Conservation (phyloP, 768 basidiomycete species). For the Mycena amicta region DNA sequence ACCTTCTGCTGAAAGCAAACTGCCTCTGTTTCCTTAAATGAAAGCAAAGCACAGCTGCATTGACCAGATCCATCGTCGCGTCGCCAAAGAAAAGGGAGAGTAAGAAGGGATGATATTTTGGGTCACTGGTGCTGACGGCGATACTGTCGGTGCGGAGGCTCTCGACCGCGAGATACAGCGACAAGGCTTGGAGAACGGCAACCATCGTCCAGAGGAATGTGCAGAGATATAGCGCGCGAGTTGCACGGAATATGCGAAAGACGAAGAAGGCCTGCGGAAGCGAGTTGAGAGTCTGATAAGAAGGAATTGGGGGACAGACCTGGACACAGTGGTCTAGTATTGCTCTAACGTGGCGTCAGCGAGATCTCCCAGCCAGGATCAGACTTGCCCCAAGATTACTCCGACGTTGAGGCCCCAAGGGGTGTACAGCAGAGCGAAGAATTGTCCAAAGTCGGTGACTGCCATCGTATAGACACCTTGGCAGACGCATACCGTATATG, state of each 20-base stretch:
- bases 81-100: conserved; percentile 17
- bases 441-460: conserved; percentile 16
- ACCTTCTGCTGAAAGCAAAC: conserved; percentile 13
- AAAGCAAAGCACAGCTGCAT: conserved; percentile 14
- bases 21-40: conserved; percentile 13
- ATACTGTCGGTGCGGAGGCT: conserved; percentile 4
- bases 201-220: conserved; percentile 12
- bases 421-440: conserved; percentile 11
- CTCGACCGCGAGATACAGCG: conserved; percentile 7
- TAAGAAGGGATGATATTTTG: conserved; percentile 6
- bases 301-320: background rate
- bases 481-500: conserved; percentile 14
- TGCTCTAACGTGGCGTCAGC: background rate
- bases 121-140: background rate
- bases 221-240: conserved; percentile 2
- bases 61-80: conserved; percentile 13
- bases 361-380: too few species aligned
- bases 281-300: background rate
- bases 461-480: conserved; percentile 15
- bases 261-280: conserved; percentile 12
- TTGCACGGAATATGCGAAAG: conserved; percentile 13
- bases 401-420: conserved; percentile 14
- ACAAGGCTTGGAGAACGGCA: conserved; percentile 8
- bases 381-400: conserved; percentile 10
- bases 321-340: background rate